Conservation (phyloP, 257 asterid genomes). For the Lycium barbarum region DNA sequence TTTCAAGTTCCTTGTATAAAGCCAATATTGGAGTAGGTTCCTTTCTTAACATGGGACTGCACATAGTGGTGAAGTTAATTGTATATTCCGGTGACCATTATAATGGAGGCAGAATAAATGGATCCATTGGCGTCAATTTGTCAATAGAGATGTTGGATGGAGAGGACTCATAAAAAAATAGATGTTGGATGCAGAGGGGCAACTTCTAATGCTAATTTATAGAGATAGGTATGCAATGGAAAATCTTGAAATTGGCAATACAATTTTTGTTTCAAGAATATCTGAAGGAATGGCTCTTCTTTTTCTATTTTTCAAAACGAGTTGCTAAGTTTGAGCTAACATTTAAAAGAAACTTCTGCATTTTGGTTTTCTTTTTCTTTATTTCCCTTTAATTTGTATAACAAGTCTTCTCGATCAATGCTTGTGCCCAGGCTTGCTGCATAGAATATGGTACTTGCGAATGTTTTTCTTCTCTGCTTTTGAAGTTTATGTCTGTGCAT, state of each 20-base stretch:
- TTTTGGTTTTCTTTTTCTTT: background rate
- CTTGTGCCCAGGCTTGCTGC: background rate
- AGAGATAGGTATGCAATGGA: background rate
- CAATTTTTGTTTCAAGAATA: background rate
- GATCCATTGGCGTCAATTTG: background rate
- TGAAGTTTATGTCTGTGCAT: background rate
- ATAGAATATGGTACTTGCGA: background rate
- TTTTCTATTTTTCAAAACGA: background rate
- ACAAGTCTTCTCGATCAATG: background rate
- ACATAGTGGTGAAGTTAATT: background rate
- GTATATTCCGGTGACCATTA: background rate
- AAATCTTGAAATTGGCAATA: background rate
- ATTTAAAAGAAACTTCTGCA: conserved; percentile 1
- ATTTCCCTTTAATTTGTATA: background rate
- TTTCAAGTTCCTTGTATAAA: conserved; percentile 1
- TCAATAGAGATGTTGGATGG: background rate
- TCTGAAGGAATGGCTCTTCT: background rate
- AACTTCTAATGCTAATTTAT: background rate
- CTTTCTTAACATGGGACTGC: background rate
- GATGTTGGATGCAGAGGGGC: background rate
- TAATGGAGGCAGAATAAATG: conserved; percentile 3
- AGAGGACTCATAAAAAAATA: background rate
- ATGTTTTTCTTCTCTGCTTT: background rate
- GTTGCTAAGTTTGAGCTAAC: conserved; percentile 1
- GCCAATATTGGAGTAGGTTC: background rate